Conservation (phyloP, 345 rosid genomes). For the Citrus sp. region DNA sequence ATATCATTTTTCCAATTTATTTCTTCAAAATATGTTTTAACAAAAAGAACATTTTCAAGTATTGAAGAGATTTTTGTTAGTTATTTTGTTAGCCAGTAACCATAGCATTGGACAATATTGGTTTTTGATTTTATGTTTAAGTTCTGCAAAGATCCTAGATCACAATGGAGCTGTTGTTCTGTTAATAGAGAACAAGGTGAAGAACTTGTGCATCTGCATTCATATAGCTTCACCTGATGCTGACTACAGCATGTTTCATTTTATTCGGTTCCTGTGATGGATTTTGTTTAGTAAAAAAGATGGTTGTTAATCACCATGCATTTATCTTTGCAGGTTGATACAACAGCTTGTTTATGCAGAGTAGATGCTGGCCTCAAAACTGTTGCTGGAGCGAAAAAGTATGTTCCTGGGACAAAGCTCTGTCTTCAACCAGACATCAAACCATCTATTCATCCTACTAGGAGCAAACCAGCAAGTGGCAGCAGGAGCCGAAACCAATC, state of each 20-base stretch:
- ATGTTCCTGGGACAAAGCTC: conserved; percentile 62
- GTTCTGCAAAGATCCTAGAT: not conserved
- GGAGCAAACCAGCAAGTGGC: conserved; percentile 49
- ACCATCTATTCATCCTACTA: conserved; percentile 70
- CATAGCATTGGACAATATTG: not conserved
- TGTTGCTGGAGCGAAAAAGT: conserved; percentile 63
- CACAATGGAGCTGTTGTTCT: not conserved
- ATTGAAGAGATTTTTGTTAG: not conserved
- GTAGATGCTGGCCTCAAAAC: conserved; percentile 78
- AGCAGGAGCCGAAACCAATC: conserved; percentile 61
- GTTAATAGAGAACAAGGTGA: not conserved
- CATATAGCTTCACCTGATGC: not conserved
- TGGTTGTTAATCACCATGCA: not conserved
- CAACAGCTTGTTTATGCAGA: conserved; percentile 71
- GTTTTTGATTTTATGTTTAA: not conserved
- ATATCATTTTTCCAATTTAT: not conserved
- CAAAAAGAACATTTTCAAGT: not conserved
- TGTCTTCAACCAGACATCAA: conserved; percentile 76
- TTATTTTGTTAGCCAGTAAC: not conserved
- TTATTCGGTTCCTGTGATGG: not conserved
- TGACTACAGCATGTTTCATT: not conserved
- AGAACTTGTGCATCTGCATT: not conserved
- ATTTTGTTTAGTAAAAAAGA: not conserved
- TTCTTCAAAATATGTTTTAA: not conserved
- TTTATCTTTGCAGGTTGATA: conserved; percentile 58